Base-by-base conservation (phyloP, 2,329 filamentous ascomycete genomes). In the Pseudogymnoascus sp. region DNA sequence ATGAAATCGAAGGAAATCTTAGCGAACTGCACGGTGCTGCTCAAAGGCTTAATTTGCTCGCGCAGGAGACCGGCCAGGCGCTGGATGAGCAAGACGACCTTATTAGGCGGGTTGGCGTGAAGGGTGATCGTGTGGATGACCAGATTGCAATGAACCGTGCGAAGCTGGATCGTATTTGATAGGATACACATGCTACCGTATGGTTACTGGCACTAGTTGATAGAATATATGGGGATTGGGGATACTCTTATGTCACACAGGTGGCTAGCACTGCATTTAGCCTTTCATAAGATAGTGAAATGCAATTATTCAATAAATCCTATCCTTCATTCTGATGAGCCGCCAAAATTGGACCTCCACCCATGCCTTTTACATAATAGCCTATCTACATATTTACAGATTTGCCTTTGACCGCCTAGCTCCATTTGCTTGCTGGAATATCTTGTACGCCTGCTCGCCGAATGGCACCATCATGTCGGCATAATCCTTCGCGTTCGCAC, bases 121-220 rank as follows among this genome's bases (percentile, higher is more conserved):
- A 96, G 88, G 93, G 88, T 76, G 91, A 96, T 73, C 83, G 81
- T 69, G 90, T 96, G 68, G 89, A 92, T 74, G 89, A 93, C 68
- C 84, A 89, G 71, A 90, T 93, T 70, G 85, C 86, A 63, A 86
- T 91, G 83, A 93, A 93, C 79, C 82, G 88, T 67, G 85, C 88
- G 70, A 83, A 85, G 68, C 74, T 92, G 74, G 85, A 88, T 70
- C 82, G 87, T 59, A 86, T 88, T 67, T 75, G 76, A 65, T 80
- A 77, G 52, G 23, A 41, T 37, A 5, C 16, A 16, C 45, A 52
- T 52, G 16, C 14, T 3, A 14, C 14, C 4, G 45, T 52, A 52
- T 52, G 14, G 45, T 3, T 31, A 52, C 23, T 28, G n/a, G 9
- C 21, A 55, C 28, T 55, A 33, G 49, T 21, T 33, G n/a, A 21